Percentiles rank a stretch among this genome's conserved stretches.
Conservation (phyloP, 106 monocot genomes). For the Xerophyta viscosa region DNA sequence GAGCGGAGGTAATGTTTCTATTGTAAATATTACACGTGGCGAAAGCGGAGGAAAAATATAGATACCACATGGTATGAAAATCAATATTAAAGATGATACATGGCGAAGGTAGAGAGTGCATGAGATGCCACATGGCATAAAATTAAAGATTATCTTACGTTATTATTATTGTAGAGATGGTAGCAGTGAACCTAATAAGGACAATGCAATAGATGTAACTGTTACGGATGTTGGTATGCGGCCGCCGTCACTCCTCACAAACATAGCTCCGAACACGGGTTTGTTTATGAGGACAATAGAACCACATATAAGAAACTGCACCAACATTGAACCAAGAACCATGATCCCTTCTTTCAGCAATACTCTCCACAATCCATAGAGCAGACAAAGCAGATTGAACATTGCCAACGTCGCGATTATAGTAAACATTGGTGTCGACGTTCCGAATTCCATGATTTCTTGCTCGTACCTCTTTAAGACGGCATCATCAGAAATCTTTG, state of each 20-base stretch:
- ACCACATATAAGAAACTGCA: constrained; percentile 6
- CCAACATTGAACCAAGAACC: constrained; percentile 3
- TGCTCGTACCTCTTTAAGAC: constrained; percentile 22
- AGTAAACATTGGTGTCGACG: constrained; percentile 13
- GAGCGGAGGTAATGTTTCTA: too few species aligned
- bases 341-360: background rate
- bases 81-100: too few species aligned
- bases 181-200: constrained; percentile 5
- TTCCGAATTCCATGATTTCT: constrained; percentile 38
- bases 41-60: too few species aligned
- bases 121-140: too few species aligned
- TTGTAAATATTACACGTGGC: too few species aligned
- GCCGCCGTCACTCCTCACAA: constrained; percentile 7
- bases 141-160: too few species aligned
- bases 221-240: constrained; percentile 3
- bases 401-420: constrained; percentile 6
- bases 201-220: constrained; percentile 1
- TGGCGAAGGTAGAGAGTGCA: too few species aligned
- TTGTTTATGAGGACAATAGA: constrained; percentile 1
- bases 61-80: too few species aligned
- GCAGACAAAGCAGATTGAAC: constrained; percentile 12
- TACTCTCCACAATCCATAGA: constrained; percentile 3
- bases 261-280: constrained; percentile 11
- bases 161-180: too few species aligned
- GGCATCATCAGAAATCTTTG: constrained; percentile 25